Evolutionary conservation across 2,329 filamentous ascomycete genomes (phyloP), one percentile per base, ranked within the genome.

Genomic region (Magnaporthiopsis incrustans): DNA sequence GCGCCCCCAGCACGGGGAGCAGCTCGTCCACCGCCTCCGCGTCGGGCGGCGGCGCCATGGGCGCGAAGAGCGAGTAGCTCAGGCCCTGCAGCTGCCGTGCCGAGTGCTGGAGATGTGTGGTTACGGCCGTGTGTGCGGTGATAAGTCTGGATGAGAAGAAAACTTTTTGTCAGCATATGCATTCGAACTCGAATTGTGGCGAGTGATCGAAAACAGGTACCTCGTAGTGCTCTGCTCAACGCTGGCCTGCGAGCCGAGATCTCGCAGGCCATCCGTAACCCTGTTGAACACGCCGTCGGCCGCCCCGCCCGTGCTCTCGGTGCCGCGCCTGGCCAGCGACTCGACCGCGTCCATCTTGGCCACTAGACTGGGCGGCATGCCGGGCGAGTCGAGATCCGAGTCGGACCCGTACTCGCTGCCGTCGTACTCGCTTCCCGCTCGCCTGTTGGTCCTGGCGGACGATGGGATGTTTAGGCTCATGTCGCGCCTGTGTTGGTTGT

Each of bases 331-430:
- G 69, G 86, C 89, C 64, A 92, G 76, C 64, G 86, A 86, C 73
- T 92, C 89, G 59, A 92, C 83, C 32, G 86, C 87, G 68, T 89
- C 88, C 71, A 92, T 90, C 73, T 85, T 86, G 57, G 86, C 82
- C 63, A 91, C 83, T 60, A 92, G 76, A 30, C 83, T 86, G 0
- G 85, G 81, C 10, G 87, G 84, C 72, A 92, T 87, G 26, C 86
- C 87, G n/a, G 86, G 79, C 14, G 83, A 81, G 44, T 91, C 88
- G 25, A 91, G 77, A 71, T 91, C 89, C 3, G 86, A 88, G 68
- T 90, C 87, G 1, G 85, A 89, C 7, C 89, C 88, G 71, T 90
- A 91, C 72, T 91, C 88, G 68, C 87, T 90, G 10, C 89, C 88
- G 70, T 91, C 88, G 71, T 91, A 91, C 57, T 85, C 80, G 75